phyloP scores from a whole-genome alignment of 768 basidiomycete species.

The Boletus vermiculosoides region DNA sequence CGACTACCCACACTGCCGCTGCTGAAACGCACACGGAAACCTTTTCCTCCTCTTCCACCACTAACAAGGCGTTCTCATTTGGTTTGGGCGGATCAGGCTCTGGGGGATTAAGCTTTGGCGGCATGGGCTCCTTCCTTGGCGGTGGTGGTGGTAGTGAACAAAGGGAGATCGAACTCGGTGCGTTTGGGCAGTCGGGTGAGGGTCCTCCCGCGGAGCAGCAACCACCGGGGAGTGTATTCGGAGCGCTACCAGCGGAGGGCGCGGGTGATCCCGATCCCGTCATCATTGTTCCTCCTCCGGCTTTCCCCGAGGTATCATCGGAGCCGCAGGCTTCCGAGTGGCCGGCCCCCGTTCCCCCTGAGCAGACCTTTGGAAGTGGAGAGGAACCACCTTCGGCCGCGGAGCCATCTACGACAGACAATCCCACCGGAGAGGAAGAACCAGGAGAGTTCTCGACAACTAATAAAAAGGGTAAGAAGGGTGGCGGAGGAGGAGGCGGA shows the following conservation, averaged over 20 bases:
- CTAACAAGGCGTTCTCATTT: neutral
- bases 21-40: neutral
- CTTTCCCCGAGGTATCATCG: neutral
- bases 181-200: neutral
- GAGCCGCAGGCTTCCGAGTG: neutral
- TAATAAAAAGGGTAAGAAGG: neutral
- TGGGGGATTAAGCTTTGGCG: neutral
- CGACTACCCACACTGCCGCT: neutral
- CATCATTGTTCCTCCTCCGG: neutral
- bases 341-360: neutral
- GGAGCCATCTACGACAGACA: conserved; percentile 12
- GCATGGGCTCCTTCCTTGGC: conserved; percentile 1
- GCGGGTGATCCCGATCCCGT: neutral
- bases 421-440: conserved; percentile 15
- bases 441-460: neutral
- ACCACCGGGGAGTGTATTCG: neutral
- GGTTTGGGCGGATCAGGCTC: neutral
- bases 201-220: neutral
- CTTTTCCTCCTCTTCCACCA: neutral
- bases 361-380: neutral
- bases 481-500: neutral
- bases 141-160: neutral
- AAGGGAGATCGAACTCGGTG: conserved; percentile 3
- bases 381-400: neutral
- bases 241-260: neutral